Conservation (phyloP, 2,329 filamentous ascomycete genomes). For the Pyrenochaeta sp. region DNA sequence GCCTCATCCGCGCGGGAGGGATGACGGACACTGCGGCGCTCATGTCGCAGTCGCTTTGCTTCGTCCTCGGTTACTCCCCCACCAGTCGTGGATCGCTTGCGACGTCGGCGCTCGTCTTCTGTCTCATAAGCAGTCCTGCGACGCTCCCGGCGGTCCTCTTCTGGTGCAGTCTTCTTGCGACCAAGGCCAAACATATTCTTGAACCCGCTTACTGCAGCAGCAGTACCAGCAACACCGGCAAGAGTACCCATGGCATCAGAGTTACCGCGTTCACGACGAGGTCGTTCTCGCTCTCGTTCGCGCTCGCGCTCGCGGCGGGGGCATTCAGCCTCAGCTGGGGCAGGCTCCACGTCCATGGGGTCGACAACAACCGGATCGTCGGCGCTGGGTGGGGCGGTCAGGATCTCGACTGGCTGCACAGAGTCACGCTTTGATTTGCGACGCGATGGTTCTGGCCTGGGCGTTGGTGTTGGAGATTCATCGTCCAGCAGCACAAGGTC, state of each 20-base stretch:
- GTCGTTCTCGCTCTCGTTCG: slow-evolving; percentile 43
- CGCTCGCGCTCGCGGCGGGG: slow-evolving; percentile 51
- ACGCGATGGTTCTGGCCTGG: slow-evolving; percentile 47
- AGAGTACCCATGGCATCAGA: slow-evolving; percentile 67
- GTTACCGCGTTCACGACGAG: slow-evolving; percentile 62
- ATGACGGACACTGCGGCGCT: slow-evolving; percentile 46
- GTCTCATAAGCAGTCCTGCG: slow-evolving; percentile 45
- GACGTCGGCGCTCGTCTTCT: slow-evolving; percentile 48
- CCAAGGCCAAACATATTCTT: slow-evolving; percentile 62
- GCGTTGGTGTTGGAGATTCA: slow-evolving; percentile 45
- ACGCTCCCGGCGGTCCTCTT: slow-evolving; percentile 44
- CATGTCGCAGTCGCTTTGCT: slow-evolving; percentile 47
- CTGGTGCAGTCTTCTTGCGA: slow-evolving; percentile 43
- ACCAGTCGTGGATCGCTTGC: slow-evolving; percentile 48
- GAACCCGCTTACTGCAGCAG: slow-evolving; percentile 60
- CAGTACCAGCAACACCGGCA: slow-evolving; percentile 40
- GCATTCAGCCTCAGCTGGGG: slow-evolving; percentile 55
- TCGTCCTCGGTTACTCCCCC: slow-evolving; percentile 48
- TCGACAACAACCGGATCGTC: slow-evolving; percentile 56
- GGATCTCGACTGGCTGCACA: slow-evolving; percentile 41
- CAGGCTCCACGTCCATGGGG: slow-evolving; percentile 48
- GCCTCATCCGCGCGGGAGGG: slow-evolving; percentile 36
- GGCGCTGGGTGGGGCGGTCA: slow-evolving; percentile 50
- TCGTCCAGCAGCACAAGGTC: slow-evolving; percentile 63
- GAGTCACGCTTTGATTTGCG: slow-evolving; percentile 54